Evolutionary conservation across 1,284 basidiomycete species (phyloP), one percentile per base, ranked within the genome.

Genomic region (Marasmius fiardii): DNA sequence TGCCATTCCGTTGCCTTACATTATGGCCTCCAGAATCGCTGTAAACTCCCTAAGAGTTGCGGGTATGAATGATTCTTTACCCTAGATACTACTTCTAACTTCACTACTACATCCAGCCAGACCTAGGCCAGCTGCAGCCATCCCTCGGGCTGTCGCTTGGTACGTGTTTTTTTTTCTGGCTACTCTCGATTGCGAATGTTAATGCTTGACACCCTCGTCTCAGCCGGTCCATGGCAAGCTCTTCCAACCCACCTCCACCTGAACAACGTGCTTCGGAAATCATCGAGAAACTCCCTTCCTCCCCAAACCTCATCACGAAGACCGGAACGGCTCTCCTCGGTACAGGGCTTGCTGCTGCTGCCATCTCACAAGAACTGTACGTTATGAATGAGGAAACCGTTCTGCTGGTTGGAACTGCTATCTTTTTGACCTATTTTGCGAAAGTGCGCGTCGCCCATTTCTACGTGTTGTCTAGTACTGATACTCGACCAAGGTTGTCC

Each of bases 301-400:
- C 92, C 62, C 91, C 92, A 39, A 82, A 78, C 66, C 82, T 98
- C 73, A 82, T 96, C 78, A 93, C 94, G 72, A 98, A 98, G 81
- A 96, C 92, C 52, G 93, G 94, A 61, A 87, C 91, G 61, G 88
- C 95, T 67, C 81, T 97, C 67, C 86, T 98, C 60, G 93, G 94
- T 67, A 92, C 93, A 39, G 95, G 93, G 69, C 79, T 94, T 59
- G 79, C 90, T 59, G 96, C 95, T 26, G 86, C 94, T 20, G 95
- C 95, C 69, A 95, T 98, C 76, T 97, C 94, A 39, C 92, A 95
- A 72, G 96, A 99, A 78, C 86, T 98, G 56, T 98, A 98, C 72
- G 96, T 99, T 58, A 85, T 96, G 68, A 98, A 98, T 74, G 95
- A 98, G 76, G 95, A 97, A 80, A 88, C 90, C 34, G 85, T 95